Percentiles rank a stretch among this genome's conserved stretches.
Conservation (phyloP, 2,329 filamentous ascomycete species). For the Arthrobotrys conoides region DNA sequence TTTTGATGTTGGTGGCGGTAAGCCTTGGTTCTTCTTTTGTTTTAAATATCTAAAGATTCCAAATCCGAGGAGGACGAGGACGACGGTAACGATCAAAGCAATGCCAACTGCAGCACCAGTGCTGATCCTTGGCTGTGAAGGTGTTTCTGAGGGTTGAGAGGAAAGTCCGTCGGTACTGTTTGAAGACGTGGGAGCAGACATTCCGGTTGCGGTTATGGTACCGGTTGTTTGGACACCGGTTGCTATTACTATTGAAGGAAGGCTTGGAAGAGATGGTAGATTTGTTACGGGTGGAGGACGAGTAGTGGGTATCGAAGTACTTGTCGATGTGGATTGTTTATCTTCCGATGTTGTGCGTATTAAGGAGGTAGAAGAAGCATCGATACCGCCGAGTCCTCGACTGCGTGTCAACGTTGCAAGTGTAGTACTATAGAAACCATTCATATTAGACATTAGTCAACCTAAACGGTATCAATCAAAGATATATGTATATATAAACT, state of each 20-base stretch:
- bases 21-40: background rate
- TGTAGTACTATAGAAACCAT: constrained; percentile 11
- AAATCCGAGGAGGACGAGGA: constrained; percentile 21
- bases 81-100: constrained; percentile 6
- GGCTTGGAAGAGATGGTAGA: background rate
- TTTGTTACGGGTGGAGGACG: background rate
- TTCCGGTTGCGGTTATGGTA: background rate
- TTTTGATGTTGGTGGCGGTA: background rate
- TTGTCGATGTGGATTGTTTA: constrained; percentile 13
- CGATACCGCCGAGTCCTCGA: background rate
- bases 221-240: background rate
- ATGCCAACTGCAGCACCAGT: constrained; percentile 20
- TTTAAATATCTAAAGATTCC: constrained; percentile 23
- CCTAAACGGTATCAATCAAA: background rate
- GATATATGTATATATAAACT: no score
- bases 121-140: constrained; percentile 4
- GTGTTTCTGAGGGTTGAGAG: background rate
- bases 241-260: constrained; percentile 2
- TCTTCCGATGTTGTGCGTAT: background rate
- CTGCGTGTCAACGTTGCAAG: constrained; percentile 12
- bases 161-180: background rate
- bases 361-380: background rate
- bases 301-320: background rate
- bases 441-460: no score
- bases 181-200: background rate